phyloP scores from a whole-genome alignment of 371 early-diverging fungal genomes.

The Apophysomyces ossiformis region DNA sequence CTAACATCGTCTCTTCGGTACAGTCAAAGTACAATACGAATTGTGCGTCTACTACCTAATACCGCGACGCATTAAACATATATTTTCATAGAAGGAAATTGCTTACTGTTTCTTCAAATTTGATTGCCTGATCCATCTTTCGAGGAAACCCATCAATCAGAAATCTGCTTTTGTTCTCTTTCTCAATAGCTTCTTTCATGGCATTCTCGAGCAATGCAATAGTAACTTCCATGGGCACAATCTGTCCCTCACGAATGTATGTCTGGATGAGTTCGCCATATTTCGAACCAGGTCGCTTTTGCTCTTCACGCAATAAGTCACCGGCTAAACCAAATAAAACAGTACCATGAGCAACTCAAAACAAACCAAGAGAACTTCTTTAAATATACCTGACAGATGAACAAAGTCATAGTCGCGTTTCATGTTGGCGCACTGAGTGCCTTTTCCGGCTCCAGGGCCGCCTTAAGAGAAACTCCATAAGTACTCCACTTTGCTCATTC shows the following conservation, averaged over 20 bases:
- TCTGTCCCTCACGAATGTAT: constrained; percentile 92
- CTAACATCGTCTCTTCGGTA: constrained; percentile 86
- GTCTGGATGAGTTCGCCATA: constrained; percentile 89
- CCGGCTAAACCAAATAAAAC: constrained; percentile 68
- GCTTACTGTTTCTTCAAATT: constrained; percentile 89
- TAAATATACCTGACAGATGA: constrained; percentile 84
- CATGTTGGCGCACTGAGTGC: constrained; percentile 90
- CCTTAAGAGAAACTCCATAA: constrained; percentile 42
- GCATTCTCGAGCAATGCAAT: constrained; percentile 88
- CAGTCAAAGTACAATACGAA: constrained; percentile 92
- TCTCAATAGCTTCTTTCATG: constrained; percentile 73
- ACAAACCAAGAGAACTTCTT: not conserved
- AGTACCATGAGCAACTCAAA: not conserved
- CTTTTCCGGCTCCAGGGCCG: constrained; percentile 92
- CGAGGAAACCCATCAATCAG: constrained; percentile 97
- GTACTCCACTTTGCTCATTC: not conserved
- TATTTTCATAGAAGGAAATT: not conserved
- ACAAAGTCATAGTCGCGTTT: constrained; percentile 92
- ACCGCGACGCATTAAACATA: not conserved
- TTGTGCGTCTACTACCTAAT: constrained; percentile 67
- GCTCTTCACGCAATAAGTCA: constrained; percentile 93
- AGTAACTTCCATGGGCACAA: constrained; percentile 96
- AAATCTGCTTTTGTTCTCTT: constrained; percentile 67
- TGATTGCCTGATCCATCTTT: constrained; percentile 90
- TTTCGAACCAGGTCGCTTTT: constrained; percentile 80